These are phyloP conservation scores for Camptophora hylomeconis DNA, from an alignment of 2,329 filamentous ascomycete genomes.

Conservation along the genomic window DNA sequence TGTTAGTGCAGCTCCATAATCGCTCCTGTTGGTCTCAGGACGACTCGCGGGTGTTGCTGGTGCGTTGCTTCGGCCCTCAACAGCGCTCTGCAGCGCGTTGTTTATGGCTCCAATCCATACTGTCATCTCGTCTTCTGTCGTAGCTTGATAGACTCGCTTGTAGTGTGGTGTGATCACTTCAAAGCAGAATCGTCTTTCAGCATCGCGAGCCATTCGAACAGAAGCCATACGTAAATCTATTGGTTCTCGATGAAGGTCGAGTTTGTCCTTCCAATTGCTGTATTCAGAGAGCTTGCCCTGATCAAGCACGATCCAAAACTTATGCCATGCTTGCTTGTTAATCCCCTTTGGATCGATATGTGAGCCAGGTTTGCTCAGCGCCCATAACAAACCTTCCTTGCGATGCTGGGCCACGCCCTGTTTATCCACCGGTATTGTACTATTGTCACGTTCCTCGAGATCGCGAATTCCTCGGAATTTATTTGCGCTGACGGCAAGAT, in stretches of 20 bases:
- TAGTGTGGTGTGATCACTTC: conserved; percentile 95
- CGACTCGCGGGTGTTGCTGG: conserved; percentile 35
- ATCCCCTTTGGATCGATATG: conserved; percentile 91
- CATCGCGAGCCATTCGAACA: conserved; percentile 86
- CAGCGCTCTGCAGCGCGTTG: conserved; percentile 82
- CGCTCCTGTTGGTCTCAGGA: conserved; percentile 54
- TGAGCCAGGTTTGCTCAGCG: conserved; percentile 78
- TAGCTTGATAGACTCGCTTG: conserved; percentile 93
- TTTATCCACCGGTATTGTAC: conserved; percentile 41
- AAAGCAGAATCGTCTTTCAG: conserved; percentile 91
- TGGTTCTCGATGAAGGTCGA: conserved; percentile 94
- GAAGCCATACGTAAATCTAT: conserved; percentile 96
- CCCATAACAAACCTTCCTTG: conserved; percentile 93
- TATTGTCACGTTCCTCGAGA: conserved; percentile 68
- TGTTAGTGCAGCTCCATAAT: conserved; percentile 85
- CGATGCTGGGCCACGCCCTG: conserved; percentile 49
- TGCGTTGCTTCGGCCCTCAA: conserved; percentile 60
- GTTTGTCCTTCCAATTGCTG: conserved; percentile 96
- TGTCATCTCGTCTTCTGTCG: conserved; percentile 94
- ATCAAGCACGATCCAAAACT: conserved; percentile 98
- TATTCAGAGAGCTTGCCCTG: conserved; percentile 96
- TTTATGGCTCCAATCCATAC: conserved; percentile 95
- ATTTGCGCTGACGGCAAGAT: conserved; percentile 29
- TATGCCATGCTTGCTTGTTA: conserved; percentile 98
- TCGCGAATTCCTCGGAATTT: conserved; percentile 87